Conservation (phyloP, 345 rosid genomes). For the Laguncularia racemosa region DNA sequence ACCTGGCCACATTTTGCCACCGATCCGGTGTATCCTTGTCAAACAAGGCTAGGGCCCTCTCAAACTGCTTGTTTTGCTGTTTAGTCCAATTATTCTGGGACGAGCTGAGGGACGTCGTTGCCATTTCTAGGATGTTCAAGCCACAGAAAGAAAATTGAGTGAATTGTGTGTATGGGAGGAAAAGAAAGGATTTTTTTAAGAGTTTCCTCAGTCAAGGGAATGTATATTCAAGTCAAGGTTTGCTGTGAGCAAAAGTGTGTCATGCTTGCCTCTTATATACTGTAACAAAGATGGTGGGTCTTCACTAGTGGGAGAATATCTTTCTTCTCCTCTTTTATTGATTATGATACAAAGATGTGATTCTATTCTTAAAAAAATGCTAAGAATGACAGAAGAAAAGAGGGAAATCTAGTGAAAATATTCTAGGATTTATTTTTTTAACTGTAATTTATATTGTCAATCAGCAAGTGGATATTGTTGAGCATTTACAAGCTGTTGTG, state of each 20-base stretch:
- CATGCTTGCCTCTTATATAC: conserved; percentile 35
- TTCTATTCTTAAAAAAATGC: conserved; percentile 25
- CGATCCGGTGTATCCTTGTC: conserved; percentile 91
- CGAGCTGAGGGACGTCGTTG: conserved; percentile 45
- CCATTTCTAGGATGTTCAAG: conserved; percentile 15
- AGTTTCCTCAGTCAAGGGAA: conserved; percentile 22
- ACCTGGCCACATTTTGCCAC: conserved; percentile 82
- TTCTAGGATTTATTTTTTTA: no score
- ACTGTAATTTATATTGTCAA: no score
- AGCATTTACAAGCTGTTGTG: no score
- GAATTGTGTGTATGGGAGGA: no score
- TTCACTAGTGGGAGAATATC: conserved; percentile 39
- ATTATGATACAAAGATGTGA: conserved; percentile 19
- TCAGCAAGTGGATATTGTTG: no score
- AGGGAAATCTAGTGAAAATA: no score
- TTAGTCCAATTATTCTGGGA: conserved; percentile 50
- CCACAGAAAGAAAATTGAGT: no score
- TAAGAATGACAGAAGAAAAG: conserved; percentile 10
- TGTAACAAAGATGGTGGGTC: conserved; percentile 20
- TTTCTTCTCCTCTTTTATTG: not conserved
- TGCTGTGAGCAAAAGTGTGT: conserved; percentile 27
- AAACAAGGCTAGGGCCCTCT: conserved; percentile 71
- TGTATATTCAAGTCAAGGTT: conserved; percentile 30
- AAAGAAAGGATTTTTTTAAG: conserved; percentile 1
- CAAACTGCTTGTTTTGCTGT: conserved; percentile 73